A percentile compares a stretch with the other conserved stretches of the same genome.
These are phyloP conservation scores for Magnaporthiopsis rhizophila DNA, from an alignment of 2,329 filamentous ascomycete genomes.

Conservation along the genomic window DNA sequence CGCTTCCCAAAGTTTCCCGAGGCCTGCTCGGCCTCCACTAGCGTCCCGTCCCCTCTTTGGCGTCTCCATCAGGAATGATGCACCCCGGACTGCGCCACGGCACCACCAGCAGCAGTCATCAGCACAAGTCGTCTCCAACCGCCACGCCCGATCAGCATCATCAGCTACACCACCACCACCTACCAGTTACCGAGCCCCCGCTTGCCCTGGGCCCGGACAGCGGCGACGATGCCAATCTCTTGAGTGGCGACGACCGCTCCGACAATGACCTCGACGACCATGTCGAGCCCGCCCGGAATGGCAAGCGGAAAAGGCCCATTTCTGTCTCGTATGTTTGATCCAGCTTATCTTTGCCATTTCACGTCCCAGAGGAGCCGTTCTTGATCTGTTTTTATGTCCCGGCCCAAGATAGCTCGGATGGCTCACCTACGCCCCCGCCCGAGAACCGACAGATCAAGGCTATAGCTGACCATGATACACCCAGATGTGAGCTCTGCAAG, in stretches of 20 bases:
- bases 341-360: conserved; percentile 7
- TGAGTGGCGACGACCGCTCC: conserved; percentile 43
- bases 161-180: conserved; percentile 5
- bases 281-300: conserved; percentile 30
- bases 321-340: conserved; percentile 48
- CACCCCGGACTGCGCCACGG: conserved; percentile 3
- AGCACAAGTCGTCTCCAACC: neutral
- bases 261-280: conserved; percentile 36
- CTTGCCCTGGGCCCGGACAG: conserved; percentile 15
- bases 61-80: conserved; percentile 2
- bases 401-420: neutral
- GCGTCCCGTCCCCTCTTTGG: neutral
- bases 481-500: conserved; percentile 70
- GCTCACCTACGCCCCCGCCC: conserved; percentile 9
- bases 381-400: no score
- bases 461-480: conserved; percentile 22
- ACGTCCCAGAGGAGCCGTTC: neutral
- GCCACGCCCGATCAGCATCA: neutral
- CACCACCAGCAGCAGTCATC: neutral
- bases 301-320: conserved; percentile 53
- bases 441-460: conserved; percentile 14
- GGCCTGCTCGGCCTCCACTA: neutral
- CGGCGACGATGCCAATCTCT: conserved; percentile 28
- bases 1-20: neutral
- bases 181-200: conserved; percentile 9